phyloP scores from a whole-genome alignment of 1,284 basidiomycete species.

The Spongispora temasekensis region DNA sequence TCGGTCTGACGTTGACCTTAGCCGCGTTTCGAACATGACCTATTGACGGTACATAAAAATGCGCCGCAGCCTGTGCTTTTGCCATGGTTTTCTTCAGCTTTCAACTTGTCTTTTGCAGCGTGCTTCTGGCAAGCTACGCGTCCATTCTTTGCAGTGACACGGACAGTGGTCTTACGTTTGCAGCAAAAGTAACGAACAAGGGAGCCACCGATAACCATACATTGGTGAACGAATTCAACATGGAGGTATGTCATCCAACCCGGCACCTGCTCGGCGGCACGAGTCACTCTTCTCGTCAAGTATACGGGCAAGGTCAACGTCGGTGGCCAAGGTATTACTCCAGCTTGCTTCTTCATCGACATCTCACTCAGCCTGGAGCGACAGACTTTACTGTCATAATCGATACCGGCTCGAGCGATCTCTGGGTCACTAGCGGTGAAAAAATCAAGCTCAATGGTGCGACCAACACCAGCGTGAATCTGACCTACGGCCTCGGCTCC shows the following conservation, averaged over 20 bases:
- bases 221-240: constrained; percentile 24
- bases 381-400: constrained; percentile 30
- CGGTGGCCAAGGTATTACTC: constrained; percentile 28
- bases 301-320: constrained; percentile 34
- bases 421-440: constrained; percentile 23
- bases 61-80: background rate
- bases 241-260: constrained; percentile 25
- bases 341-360: background rate
- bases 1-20: constrained; percentile 8
- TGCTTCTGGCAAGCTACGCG: constrained; percentile 37
- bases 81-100: constrained; percentile 14
- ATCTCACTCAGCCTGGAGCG: background rate
- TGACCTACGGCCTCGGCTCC: constrained; percentile 35
- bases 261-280: background rate
- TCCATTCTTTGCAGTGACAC: constrained; percentile 14
- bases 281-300: constrained; percentile 9
- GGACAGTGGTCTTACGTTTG: constrained; percentile 20
- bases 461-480: constrained; percentile 29
- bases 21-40: constrained; percentile 19
- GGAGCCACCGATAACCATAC: constrained; percentile 26
- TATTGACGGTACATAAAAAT: constrained; percentile 8
- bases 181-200: constrained; percentile 21
- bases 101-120: constrained; percentile 16
- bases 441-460: constrained; percentile 23
- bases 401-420: constrained; percentile 34